Base-by-base conservation (phyloP, 768 basidiomycete species). In the Daedaleopsis nitida region DNA sequence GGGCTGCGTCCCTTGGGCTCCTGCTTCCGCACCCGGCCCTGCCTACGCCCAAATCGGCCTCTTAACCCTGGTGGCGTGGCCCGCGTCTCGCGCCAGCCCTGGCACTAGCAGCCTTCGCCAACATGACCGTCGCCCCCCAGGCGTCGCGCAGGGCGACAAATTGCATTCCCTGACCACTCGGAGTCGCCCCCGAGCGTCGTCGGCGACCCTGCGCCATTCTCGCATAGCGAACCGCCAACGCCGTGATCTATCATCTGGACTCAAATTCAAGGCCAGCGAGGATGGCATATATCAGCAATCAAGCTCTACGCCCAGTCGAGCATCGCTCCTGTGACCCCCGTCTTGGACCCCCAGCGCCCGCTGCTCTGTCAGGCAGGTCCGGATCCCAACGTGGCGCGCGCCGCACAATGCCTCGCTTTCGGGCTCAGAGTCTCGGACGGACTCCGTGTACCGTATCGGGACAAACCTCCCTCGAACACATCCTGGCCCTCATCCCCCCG, bases 241-340 rank as follows among this genome's bases (percentile, higher is more conserved):
- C 47, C 19, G 1, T 9, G 21, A n/a, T n/a, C 11, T 21, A 21
- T 49, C 23, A 49, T 49, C 21, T 49, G n/a, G 44, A 45, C 44
- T 45, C 44, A 49, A 49, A 21, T 49, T 49, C 47, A 49, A 49
- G 47, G 19, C 47, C 47, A 49, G 47, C 47, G 47, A 49, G 12
- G 21, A 21, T 24, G 47, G 19, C 47, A 49, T 49, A 49, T 49
- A 49, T 49, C 47, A 49, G 13, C 47, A n/a, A 49, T 49, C 47
- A 49, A 0, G 12, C 47, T 49, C 47, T 49, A 23, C 24, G 21
- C 47, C 47, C 13, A 49, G 47, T 23, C 21, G 21, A 49, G 47
- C 23, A 19, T 6, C 45, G 3, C n/a, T 9, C 27, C 27, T 47
- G 9, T n/a, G 23, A 14, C 47, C 47, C 23, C 14, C n/a, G 44